Base-by-base conservation (phyloP, 2,329 filamentous ascomycete genomes). In the Elsinoe australis region DNA sequence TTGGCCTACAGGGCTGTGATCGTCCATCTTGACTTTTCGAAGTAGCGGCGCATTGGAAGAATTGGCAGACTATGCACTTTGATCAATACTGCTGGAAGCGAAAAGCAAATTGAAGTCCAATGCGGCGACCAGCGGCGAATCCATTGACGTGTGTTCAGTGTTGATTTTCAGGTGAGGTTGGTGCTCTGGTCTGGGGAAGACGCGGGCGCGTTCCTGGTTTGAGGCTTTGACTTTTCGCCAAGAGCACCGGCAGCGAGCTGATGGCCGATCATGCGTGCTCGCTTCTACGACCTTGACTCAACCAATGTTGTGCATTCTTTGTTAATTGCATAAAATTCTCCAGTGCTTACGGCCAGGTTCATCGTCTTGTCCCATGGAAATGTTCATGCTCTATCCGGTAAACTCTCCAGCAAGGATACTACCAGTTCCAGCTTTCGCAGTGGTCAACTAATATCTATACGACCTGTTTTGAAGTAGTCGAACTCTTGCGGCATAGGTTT, bases 21-120 rank as follows among this genome's bases (percentile, higher is more conserved):
- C 31, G n/a, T 47, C 44, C 44, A 47, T 47, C 22, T 12, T 36
- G 21, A 9, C 8, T 12, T 19, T 10, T 26, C 29, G 44, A 19
- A 34, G 28, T 8, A 36, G 32, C 19, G 32, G 44, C 44, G 31
- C 44, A 47, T 47, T 28, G 15, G 44, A 36, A 12, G 6, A 18
- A 10, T 14, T 21, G 44, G 44, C 29, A 35, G 44, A 34, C 32
- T 36, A 47, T 47, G 44, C 44, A n/a, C 39, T 29, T 10, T 32
- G 26, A 21, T 44, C 39, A 44, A 44, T 31, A 9, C 17, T 14
- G 24, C 39, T 32, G 28, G 39, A 31, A 15, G 28, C 24, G 21
- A 44, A 18, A 18, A 44, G 39, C 17, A 44, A 17, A 21, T 32
- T 24, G 39, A 24, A 44, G 39, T 44, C 39, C 9, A 44, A 26